These are phyloP conservation scores for Tolypocladium inflatum DNA, from an alignment of 2,329 filamentous ascomycete genomes.

Conservation along the genomic window DNA sequence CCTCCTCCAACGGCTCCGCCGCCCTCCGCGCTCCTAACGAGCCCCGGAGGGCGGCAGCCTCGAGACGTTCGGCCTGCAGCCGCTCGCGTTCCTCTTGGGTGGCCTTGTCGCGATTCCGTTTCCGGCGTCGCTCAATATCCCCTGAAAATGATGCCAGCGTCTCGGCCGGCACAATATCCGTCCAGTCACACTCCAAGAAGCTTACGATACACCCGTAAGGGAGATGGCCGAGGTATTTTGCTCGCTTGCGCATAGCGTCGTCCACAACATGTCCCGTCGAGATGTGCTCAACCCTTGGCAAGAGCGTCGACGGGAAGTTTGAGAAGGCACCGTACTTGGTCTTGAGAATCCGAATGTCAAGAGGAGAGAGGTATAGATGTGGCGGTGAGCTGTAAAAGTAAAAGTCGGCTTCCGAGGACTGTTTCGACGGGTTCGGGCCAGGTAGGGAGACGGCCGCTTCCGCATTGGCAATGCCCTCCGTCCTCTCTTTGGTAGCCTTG, in stretches of 20 bases:
- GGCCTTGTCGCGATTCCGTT: constrained; percentile 73
- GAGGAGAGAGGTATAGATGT: constrained; percentile 80
- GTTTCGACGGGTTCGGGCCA: constrained; percentile 10
- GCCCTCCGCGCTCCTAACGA: constrained; percentile 28
- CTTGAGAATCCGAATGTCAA: constrained; percentile 89
- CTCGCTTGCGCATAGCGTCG: constrained; percentile 70
- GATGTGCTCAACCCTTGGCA: constrained; percentile 82
- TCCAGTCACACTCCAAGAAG: constrained; percentile 93
- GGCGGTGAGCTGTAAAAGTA: constrained; percentile 83
- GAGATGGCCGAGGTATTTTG: constrained; percentile 80
- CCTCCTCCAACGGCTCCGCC: constrained; percentile 28
- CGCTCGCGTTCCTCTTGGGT: constrained; percentile 79
- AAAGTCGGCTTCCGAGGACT: constrained; percentile 43
- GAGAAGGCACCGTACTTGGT: constrained; percentile 78
- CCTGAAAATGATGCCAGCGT: constrained; percentile 65
- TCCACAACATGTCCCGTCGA: constrained; percentile 83
- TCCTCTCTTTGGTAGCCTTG: constrained; percentile 64
- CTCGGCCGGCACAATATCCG: constrained; percentile 70
- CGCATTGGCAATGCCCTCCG: constrained; percentile 33
- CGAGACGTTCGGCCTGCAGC: constrained; percentile 69
- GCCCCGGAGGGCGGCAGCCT: constrained; percentile 58
- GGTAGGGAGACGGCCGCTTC: constrained; percentile 11
- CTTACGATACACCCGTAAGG: constrained; percentile 85
- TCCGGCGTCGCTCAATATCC: constrained; percentile 69
- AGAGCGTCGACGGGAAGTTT: constrained; percentile 72